Evolutionary conservation across 2,329 filamentous ascomycete genomes (phyloP), one percentile per base, ranked within the genome.

Genomic region (Cladophialophora psammophila): DNA sequence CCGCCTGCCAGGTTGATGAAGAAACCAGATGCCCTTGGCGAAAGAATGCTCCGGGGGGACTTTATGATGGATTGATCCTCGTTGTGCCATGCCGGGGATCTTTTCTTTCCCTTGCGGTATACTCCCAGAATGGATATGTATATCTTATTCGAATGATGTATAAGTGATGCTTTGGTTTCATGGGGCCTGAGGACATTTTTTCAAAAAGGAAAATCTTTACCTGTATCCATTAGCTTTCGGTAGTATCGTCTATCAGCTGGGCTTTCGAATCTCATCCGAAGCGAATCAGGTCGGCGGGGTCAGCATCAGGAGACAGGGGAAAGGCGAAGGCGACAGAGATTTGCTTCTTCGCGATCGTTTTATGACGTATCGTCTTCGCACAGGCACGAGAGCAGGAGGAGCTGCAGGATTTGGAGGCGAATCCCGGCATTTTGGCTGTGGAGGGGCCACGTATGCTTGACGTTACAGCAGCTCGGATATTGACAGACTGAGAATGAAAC

Each of bases 1-100:
- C 65, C 68, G 32, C 64, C 67, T 26, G 67, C 69, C 32, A 76
- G 79, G 65, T 80, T 83, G 66, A 80, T 83, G 70, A 81, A 80
- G 50, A 96, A 94, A 83, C 94, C 94, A 35, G 95, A 99, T 81
- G 91, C 91, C 70, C 95, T 97, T 82, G 94, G 97, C 80, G 95
- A 99, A 85, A 89, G 96, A 72, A 98, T 99, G 75, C 86, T 99
- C 72, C 95, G 97, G 82, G 95, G 94, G 54, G 95, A 99, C 76
- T 98, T 99, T 75, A 97, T 98, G 93, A 74, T 74, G 72, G 72
- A 74, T 56, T 74, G 62, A 71, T 15, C 20, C 32, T 15, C 55
- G 55, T 15, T 55, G 55, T 64, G n/a, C 50, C 18, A 32, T 42
- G 8, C 31, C 26, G 13, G 38, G n/a, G n/a, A 15, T 9, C n/a